Evolutionary conservation across 78 protist genomes (phyloP).

Genomic region (Protostelium mycophagum): DNA sequence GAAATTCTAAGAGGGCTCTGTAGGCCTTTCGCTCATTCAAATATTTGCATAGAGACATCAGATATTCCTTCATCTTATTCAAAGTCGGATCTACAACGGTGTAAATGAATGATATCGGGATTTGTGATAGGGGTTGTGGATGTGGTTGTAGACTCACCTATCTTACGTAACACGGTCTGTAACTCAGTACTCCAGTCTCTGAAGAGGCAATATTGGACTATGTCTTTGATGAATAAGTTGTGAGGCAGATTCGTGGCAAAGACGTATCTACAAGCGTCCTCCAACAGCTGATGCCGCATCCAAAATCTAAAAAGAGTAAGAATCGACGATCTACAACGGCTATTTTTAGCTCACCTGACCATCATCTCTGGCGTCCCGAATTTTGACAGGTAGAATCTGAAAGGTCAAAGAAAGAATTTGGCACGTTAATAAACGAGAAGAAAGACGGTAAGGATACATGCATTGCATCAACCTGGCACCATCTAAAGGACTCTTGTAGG

Average conservation of each 20-base stretch:
- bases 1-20: constrained; percentile 28
- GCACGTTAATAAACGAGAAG: neutral
- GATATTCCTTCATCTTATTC: constrained; percentile 15
- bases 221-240: constrained; percentile 34
- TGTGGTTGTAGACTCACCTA: neutral
- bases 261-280: constrained; percentile 19
- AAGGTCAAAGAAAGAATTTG: too few relatives aligned
- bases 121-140: too few relatives aligned
- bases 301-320: constrained; percentile 29
- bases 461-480: neutral
- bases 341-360: constrained; percentile 6
- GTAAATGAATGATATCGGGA: too few relatives aligned
- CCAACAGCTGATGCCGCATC: constrained; percentile 27
- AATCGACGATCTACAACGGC: constrained; percentile 28
- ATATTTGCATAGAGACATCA: constrained; percentile 37
- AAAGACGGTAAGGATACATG: neutral
- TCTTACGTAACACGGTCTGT: neutral
- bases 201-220: constrained; percentile 8
- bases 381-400: neutral
- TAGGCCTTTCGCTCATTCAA: constrained; percentile 25
- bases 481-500: neutral
- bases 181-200: neutral
- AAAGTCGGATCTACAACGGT: constrained; percentile 17
- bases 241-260: constrained; percentile 1
- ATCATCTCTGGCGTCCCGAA: neutral